Base-by-base conservation (phyloP, 495 filamentous ascomycete species). In the Acidiella bohemica region DNA sequence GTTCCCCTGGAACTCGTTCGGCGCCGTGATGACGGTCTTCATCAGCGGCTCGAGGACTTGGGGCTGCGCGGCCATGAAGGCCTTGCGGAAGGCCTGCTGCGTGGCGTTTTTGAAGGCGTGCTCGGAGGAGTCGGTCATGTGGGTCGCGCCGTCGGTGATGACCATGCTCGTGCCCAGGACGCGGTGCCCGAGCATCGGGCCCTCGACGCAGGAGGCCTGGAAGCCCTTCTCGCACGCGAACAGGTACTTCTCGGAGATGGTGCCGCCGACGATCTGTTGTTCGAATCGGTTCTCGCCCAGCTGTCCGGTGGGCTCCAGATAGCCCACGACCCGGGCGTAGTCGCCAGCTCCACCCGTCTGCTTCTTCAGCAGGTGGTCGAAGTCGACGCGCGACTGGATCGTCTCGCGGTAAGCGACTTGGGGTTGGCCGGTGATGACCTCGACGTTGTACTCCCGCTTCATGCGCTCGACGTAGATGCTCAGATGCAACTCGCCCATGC, bases 351-450 rank as follows among this genome's bases (percentile, higher is more conserved):
- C 92, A 58, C 92, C 92, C 27, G 83, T 85, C 63, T 99, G 92
- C 60, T 93, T 87, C 72, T 84, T 93, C 58, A 99, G 76, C 17
- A 88, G 70, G 62, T 85, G 90, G 65, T 99, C 90, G 62, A 90
- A 99, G 18, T 77, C 68, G 32, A 84, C 74, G 26, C 66, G 68
- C 40, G 76, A 54, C 41, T 73, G 78, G 54, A 99, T 78, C 32
- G 92, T 96, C 63, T 99, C 92, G 51, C 92, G 80, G 69, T 95
- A 99, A 16, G 92, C 86, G 42, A 99, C 92, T 60, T 94, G 90
- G 4, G 92, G 92, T 52, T 92, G 81, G 40, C 92, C 90, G n/a
- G 86, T 93, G 54, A 78, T 72, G 54, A 87, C 93, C 53, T 93
- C 88, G 40, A 95, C 87, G 47, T 78, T 79, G 69, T 99, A 99